Conservation (phyloP, 75 land plant genomes). For the Larix kaempferi region DNA sequence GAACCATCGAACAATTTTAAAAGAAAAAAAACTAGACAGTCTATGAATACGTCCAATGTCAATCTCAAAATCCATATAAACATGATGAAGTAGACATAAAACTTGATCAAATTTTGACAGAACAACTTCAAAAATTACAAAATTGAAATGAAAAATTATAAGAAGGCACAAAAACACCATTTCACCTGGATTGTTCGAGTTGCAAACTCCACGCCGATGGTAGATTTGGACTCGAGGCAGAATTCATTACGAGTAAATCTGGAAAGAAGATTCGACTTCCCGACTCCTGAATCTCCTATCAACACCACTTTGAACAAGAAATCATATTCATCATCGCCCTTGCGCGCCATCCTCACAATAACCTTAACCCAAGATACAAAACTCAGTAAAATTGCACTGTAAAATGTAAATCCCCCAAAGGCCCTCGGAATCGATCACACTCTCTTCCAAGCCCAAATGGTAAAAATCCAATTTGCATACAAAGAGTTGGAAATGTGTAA, state of each 20-base stretch:
- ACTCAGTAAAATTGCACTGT: background rate
- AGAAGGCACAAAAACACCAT: background rate
- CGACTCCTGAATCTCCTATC: constrained; percentile 35
- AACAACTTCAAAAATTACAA: background rate
- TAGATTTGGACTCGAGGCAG: constrained; percentile 15
- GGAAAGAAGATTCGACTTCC: constrained; percentile 38
- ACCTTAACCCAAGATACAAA: background rate
- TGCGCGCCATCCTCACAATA: constrained; percentile 21
- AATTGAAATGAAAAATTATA: background rate
- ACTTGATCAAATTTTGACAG: background rate
- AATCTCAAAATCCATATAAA: background rate
- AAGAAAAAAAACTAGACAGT: background rate
- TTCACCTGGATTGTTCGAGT: constrained; percentile 10
- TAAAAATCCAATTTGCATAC: no score
- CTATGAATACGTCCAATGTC: background rate
- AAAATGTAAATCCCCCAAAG: no score
- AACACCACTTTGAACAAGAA: constrained; percentile 37
- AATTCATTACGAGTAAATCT: constrained; percentile 28
- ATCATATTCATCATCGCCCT: constrained; percentile 30
- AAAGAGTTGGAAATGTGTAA: no score
- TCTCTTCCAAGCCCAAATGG: no score
- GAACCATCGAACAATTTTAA: no score
- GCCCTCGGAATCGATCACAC: no score
- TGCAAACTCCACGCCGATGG: constrained; percentile 18
- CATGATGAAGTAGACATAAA: background rate